These are phyloP conservation scores for Talaromyces sp. DNA, from an alignment of 2,329 filamentous ascomycete species.

Conservation along the genomic window DNA sequence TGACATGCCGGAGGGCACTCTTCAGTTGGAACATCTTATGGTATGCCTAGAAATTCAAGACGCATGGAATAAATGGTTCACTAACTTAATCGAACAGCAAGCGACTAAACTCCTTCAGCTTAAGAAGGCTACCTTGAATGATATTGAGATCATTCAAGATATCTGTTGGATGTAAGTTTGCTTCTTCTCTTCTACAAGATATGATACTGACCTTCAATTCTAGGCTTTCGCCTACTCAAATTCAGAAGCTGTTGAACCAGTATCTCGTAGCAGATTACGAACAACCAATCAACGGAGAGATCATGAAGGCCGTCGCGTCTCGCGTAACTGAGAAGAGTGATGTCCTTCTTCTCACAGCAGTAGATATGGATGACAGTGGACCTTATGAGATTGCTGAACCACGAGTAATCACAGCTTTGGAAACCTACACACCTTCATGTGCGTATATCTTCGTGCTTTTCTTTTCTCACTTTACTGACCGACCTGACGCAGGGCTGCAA, in stretches of 20 bases:
- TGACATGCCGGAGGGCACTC: conserved; percentile 96
- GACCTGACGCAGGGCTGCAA: conserved; percentile 65
- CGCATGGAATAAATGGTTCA: background rate
- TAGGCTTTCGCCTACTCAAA: conserved; percentile 95
- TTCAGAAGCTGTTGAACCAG: conserved; percentile 97
- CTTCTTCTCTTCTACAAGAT: background rate
- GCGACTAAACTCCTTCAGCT: conserved; percentile 96
- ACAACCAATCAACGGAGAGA: conserved; percentile 98
- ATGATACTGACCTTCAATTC: conserved; percentile 11
- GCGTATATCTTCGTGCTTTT: conserved; percentile 39
- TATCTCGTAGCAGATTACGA: conserved; percentile 98
- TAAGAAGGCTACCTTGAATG: conserved; percentile 97
- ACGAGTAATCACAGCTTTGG: conserved; percentile 86
- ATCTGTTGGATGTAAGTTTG: conserved; percentile 96
- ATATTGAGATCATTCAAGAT: conserved; percentile 99
- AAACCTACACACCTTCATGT: conserved; percentile 98
- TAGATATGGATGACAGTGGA: conserved; percentile 98
- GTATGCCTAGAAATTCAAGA: conserved; percentile 43
- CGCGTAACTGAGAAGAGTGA: conserved; percentile 98
- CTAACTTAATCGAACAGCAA: conserved; percentile 55
- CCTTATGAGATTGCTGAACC: conserved; percentile 98
- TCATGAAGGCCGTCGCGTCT: conserved; percentile 98
- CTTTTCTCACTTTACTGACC: conserved; percentile 21
- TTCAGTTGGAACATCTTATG: conserved; percentile 98
- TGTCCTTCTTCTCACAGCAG: conserved; percentile 83